Percentiles rank a stretch among this genome's conserved stretches.
These are phyloP conservation scores for Mariannaea elegans DNA, from an alignment of 2,329 filamentous ascomycete genomes.

Conservation along the genomic window DNA sequence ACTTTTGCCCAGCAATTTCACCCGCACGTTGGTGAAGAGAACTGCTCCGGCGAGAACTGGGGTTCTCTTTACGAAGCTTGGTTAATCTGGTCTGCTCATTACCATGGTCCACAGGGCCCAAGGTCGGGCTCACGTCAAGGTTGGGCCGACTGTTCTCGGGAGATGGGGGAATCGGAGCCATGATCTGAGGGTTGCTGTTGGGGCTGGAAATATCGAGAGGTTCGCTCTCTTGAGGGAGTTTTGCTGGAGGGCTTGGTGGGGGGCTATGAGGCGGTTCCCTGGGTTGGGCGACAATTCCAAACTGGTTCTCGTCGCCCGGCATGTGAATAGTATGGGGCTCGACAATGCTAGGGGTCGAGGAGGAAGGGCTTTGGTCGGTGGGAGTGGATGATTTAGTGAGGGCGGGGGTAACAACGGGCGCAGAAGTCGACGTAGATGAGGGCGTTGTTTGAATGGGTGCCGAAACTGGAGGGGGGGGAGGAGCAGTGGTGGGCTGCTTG, in stretches of 20 bases:
- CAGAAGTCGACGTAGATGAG: constrained; percentile 26
- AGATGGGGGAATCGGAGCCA: constrained; percentile 42
- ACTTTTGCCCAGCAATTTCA: constrained; percentile 32
- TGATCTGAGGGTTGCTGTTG: constrained; percentile 39
- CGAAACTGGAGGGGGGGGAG: constrained; percentile 35
- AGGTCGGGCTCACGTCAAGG: constrained; percentile 28
- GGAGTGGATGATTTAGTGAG: constrained; percentile 39
- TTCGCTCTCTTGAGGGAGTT: constrained; percentile 24
- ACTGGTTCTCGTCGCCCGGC: constrained; percentile 29
- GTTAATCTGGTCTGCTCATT: constrained; percentile 32
- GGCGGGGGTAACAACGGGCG: constrained; percentile 27
- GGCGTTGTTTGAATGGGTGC: constrained; percentile 18
- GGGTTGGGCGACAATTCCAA: constrained; percentile 25
- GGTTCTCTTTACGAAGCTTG: constrained; percentile 46
- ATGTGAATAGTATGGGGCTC: constrained; percentile 33
- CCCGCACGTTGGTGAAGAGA: constrained; percentile 42
- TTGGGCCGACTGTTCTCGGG: constrained; percentile 38
- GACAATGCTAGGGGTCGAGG: constrained; percentile 34
- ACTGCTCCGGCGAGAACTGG: constrained; percentile 43
- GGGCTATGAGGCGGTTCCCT: constrained; percentile 21
- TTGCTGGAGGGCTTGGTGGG: constrained; percentile 25
- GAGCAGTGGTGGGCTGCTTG: constrained; percentile 32
- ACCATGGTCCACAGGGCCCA: constrained; percentile 20
- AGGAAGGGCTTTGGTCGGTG: constrained; percentile 37
- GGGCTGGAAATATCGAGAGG: constrained; percentile 34